A percentile compares a stretch with the other conserved stretches of the same genome.
phyloP scores from a whole-genome alignment of 2,329 filamentous ascomycete species.

The Alternaria arborescens region DNA sequence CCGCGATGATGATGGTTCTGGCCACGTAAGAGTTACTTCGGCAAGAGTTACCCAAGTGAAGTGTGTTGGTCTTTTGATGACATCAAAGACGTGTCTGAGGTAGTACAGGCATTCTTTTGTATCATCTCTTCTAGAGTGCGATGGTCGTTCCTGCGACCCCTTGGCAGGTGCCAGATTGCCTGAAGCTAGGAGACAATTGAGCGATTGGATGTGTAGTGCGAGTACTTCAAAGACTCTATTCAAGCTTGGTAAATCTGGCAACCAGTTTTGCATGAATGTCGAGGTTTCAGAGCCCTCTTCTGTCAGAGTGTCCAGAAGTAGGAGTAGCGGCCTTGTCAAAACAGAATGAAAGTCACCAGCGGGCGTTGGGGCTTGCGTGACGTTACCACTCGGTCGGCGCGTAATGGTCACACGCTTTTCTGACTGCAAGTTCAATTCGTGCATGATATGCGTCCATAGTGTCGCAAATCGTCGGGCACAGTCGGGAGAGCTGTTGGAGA shows the following conservation, averaged over 20 bases:
- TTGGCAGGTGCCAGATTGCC: constrained; percentile 27
- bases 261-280: constrained; percentile 81
- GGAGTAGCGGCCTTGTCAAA: constrained; percentile 80
- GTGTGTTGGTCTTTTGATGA: constrained; percentile 73
- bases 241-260: constrained; percentile 68
- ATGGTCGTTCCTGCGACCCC: background rate
- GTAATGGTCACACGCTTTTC: constrained; percentile 44
- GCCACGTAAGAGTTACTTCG: constrained; percentile 64
- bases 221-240: constrained; percentile 57
- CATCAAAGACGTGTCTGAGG: constrained; percentile 75
- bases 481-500: constrained; percentile 52
- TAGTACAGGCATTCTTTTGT: constrained; percentile 81
- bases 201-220: constrained; percentile 40
- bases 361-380: constrained; percentile 34
- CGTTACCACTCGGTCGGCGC: constrained; percentile 43
- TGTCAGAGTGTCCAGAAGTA: constrained; percentile 79
- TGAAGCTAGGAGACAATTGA: constrained; percentile 37
- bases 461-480: constrained; percentile 75
- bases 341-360: constrained; percentile 73
- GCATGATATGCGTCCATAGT: constrained; percentile 79
- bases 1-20: constrained; percentile 57
- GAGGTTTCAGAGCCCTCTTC: constrained; percentile 78
- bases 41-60: constrained; percentile 75
- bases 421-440: constrained; percentile 48
- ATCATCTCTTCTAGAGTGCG: constrained; percentile 62